Conservation (phyloP, 1,139 yeast species). For the Nadsonia commutata region DNA sequence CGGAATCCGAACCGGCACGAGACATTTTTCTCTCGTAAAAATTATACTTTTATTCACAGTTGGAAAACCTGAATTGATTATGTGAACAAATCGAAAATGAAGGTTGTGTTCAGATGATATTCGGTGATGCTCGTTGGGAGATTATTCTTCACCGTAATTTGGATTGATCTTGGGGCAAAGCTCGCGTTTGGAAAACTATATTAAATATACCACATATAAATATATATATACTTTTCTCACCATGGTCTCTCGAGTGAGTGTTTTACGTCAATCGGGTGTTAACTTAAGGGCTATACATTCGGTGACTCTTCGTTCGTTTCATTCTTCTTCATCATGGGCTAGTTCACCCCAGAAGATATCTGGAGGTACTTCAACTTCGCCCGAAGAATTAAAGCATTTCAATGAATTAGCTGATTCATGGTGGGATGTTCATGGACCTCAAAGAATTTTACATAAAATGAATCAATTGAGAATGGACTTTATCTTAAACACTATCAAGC, state of each 20-base stretch:
- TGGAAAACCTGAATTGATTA: no score
- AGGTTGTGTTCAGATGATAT: no score
- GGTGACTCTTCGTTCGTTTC: background rate
- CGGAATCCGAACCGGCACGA: background rate
- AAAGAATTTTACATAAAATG: slow-evolving; percentile 88
- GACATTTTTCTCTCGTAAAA: no score
- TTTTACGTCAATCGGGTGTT: background rate
- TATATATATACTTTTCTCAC: no score
- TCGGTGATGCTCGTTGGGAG: no score
- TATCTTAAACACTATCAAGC: slow-evolving; percentile 43
- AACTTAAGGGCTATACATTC: background rate
- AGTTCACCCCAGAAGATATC: slow-evolving; percentile 2
- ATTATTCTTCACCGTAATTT: background rate
- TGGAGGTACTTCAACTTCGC: slow-evolving; percentile 12
- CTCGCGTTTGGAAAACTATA: background rate
- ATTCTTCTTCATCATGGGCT: background rate
- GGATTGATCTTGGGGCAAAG: background rate
- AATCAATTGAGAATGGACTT: slow-evolving; percentile 81
- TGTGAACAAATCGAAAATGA: no score
- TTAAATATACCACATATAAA: no score
- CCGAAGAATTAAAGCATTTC: slow-evolving; percentile 63
- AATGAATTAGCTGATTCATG: slow-evolving; percentile 73
- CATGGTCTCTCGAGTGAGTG: background rate
- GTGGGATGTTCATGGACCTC: slow-evolving; percentile 97
- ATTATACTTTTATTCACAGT: no score